These are phyloP conservation scores for Globisporangium okanoganense DNA, from an alignment of 352 stramenopile species.

Conservation along the genomic window DNA sequence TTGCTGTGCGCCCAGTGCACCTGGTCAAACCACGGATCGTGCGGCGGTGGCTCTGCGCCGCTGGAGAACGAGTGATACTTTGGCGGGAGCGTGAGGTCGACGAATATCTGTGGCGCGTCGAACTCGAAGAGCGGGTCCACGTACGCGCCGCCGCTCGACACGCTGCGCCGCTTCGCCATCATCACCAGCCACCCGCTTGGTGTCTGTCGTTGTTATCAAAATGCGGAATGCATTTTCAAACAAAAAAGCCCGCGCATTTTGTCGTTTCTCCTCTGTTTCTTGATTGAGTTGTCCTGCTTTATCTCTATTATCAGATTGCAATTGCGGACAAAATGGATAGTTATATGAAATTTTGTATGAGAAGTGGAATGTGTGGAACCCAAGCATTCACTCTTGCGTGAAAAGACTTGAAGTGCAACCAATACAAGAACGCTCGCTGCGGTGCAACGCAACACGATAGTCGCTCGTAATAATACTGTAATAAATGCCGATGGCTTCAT, in stretches of 20 bases:
- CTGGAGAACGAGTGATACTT: neutral
- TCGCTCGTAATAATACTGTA: neutral
- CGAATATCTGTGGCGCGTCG: slow-evolving; percentile 53
- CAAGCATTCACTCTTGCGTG: neutral
- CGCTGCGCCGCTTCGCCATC: slow-evolving; percentile 11
- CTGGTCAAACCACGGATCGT: slow-evolving; percentile 67
- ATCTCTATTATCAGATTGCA: neutral
- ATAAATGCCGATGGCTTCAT: neutral
- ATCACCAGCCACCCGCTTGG: neutral
- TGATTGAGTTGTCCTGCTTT: neutral
- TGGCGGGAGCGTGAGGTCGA: slow-evolving; percentile 41
- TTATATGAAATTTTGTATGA: neutral
- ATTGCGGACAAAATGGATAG: neutral
- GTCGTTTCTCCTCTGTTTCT: neutral
- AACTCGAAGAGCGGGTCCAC: slow-evolving; percentile 76
- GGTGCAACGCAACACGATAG: neutral
- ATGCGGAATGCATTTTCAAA: neutral
- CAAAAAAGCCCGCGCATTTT: neutral
- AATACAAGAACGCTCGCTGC: neutral
- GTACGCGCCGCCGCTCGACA: slow-evolving; percentile 3
- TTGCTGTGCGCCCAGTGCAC: slow-evolving; percentile 52
- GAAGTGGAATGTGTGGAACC: neutral
- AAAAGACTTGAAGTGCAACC: neutral
- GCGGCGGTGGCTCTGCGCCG: slow-evolving; percentile 16
- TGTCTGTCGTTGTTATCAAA: neutral